Conservation (phyloP, 306 rosid genomes). For the Dryas alaskensis region DNA sequence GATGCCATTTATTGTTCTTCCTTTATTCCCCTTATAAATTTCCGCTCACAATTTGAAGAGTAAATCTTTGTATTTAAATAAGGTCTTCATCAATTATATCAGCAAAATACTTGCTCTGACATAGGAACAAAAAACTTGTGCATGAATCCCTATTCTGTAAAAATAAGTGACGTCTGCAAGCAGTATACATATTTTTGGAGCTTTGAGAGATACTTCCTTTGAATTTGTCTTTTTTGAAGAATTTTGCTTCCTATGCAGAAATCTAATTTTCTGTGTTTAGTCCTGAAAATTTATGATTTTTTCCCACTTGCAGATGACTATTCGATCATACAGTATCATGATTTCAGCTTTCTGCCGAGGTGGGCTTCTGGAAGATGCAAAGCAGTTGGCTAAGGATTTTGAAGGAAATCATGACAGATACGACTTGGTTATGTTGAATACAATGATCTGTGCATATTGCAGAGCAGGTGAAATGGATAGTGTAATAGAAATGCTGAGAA, state of each 20-base stretch:
- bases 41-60: background rate
- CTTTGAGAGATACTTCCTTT: background rate
- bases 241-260: constrained; percentile 6
- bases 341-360: constrained; percentile 83
- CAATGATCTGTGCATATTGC: constrained; percentile 93
- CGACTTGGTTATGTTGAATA: constrained; percentile 80
- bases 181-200: background rate
- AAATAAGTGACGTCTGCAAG: background rate
- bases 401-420: constrained; percentile 65
- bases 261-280: background rate
- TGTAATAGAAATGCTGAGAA: constrained; percentile 81
- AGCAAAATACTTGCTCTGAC: background rate
- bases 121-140: background rate
- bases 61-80: background rate
- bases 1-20: background rate
- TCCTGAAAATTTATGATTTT: constrained; percentile 24
- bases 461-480: constrained; percentile 91
- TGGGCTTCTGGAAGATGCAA: constrained; percentile 84
- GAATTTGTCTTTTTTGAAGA: constrained; percentile 7
- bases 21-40: background rate
- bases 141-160: background rate
- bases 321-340: constrained; percentile 77
- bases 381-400: constrained; percentile 71
- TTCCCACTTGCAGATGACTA: constrained; percentile 73
- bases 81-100: background rate